Evolutionary conservation across 441 rosid species (phyloP).

Genomic region (Populus hybrid): DNA sequence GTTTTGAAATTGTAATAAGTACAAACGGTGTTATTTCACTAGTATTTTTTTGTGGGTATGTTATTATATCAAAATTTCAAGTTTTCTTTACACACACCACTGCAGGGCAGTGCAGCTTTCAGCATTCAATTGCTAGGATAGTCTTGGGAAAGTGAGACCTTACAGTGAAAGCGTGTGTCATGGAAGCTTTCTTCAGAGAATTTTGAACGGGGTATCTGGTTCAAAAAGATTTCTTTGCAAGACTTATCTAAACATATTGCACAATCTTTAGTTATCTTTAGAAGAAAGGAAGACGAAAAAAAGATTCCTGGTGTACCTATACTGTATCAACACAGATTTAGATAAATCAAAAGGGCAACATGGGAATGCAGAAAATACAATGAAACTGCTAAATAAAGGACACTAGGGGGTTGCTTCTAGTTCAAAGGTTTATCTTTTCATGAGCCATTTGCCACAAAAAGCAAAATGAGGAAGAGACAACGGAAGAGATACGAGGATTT

Average conservation of each 20-base stretch:
- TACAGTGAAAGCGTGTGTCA: not conserved
- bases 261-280: constrained; percentile 29
- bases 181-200: constrained; percentile 9
- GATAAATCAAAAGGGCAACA: not conserved
- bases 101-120: no score
- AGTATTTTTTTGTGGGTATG: no score
- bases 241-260: constrained; percentile 16
- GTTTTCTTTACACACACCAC: no score
- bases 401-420: constrained; percentile 17
- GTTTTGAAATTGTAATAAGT: no score
- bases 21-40: no score
- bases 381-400: not conserved
- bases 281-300: not conserved
- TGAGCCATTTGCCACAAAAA: constrained; percentile 27
- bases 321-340: not conserved
- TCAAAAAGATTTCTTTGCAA: constrained; percentile 24
- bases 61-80: no score
- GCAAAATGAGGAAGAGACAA: constrained; percentile 15
- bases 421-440: constrained; percentile 11
- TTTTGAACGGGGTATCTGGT: constrained; percentile 26
- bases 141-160: no score
- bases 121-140: no score
- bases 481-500: constrained; percentile 7
- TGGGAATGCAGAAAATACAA: not conserved
- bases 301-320: constrained; percentile 23